Evolutionary conservation across 495 filamentous ascomycete species (phyloP), one percentile per base, ranked within the genome.

Genomic region (Trichocladium uniseriatum): DNA sequence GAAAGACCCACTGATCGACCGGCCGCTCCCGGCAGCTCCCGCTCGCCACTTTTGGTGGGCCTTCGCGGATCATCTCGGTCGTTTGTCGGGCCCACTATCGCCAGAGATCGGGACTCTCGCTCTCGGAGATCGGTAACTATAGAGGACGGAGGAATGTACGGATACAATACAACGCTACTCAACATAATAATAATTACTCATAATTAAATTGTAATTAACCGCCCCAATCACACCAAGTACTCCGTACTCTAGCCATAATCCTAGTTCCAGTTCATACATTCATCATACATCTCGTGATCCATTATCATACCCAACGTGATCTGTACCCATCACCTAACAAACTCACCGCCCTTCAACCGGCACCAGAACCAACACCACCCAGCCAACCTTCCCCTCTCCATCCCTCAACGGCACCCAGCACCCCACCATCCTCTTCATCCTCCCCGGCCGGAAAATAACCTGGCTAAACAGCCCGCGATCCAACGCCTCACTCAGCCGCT

Each of bases 351-450:
- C 5, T n/a, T n/a, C n/a, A n/a, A 21, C 56, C 18, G 64, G 66
- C 44, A 53, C 64, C 55, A 72, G 52, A 15, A 69, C 53, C 45
- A 78, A 45, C 39, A 80, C 68, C 32, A 77, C 67, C 58, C 66
- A 76, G 15, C 47, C 63, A 15, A 76, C 64, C 22, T 48, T 48
- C 0, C 73, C 76, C 14, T 69, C 57, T 10, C 60, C 72, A 55
- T 78, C 70, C 58, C 74, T 78, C 55, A 76, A 51, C 19, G 77
- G 76, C 46, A 74, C 73, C 77, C 77, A 79, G 54, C 75, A 72
- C 20, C 64, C 69, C n/a, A 73, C 66, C 40, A 77, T 61, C 58
- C 59, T 66, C 51, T 69, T 70, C 51, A 65, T 57, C 52, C 54
- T 63, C 15, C 29, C 43, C 14, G 5, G 22, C 1, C 16, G 24